Evolutionary conservation across 352 stramenopile species (phyloP), one percentile per base, ranked within the genome.

Genomic region (Pythium aquatile): DNA sequence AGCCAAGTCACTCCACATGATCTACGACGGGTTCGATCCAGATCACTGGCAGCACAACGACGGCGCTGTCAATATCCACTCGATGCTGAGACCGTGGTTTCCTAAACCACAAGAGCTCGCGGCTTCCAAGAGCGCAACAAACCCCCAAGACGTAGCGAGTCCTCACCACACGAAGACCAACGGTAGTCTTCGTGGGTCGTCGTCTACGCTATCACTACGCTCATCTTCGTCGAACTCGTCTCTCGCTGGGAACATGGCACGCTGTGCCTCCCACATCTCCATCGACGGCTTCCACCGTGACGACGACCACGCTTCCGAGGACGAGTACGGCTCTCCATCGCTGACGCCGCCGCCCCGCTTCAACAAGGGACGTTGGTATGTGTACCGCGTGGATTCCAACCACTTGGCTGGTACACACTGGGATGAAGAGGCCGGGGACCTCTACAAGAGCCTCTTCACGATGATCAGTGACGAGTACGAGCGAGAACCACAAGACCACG

Each of bases 351-450:
- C 56, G 7, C 68, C 61, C 28, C 64, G 68, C 49, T 87, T 88
- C 53, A 58, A 77, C 55, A 85, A 83, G 54, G 84, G 84, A 11
- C 77, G 73, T 9, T 93, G 84, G 84, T 90, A 93, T 58, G 82
- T 93, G 42, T 90, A 93, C 46, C 82, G 84, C 33, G 79, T 93
- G 16, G 74, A 85, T 33, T 83, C 72, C 42, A 93, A 93, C 68
- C 84, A 93, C 63, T 68, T 93, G 39, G 75, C 79, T 7, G 84
- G 84, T 3, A 93, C 80, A 1, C 85, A 81, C 55, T 90, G 80
- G 77, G 78, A 93, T 58, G 72, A 68, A 49, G 79, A 88, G 32
- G 82, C 84, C 9, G 62, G 63, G 13, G 72, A 90, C 30, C 62
- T 93, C 42, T 93, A 86, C 70, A 77, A 69, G 48, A 91, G 78